A percentile compares a stretch with the other conserved stretches of the same genome.
Evolutionary conservation across 1,284 basidiomycete species (phyloP).

Genomic region (Athelia sp.): DNA sequence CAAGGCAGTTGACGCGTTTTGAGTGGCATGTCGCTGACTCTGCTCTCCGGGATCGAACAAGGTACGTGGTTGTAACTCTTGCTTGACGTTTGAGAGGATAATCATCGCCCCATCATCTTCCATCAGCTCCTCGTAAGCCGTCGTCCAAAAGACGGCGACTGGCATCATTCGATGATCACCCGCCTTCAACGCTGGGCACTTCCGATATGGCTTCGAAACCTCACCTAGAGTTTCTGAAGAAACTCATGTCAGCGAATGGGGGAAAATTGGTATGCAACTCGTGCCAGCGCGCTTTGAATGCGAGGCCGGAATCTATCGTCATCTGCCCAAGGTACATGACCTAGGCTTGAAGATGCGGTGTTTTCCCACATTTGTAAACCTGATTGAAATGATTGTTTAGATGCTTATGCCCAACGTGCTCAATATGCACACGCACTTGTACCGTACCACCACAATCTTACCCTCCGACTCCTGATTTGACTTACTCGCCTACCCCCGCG

Average conservation of each 20-base stretch:
- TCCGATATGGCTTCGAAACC: neutral
- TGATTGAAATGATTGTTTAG: neutral
- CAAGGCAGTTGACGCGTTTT: too few relatives aligned
- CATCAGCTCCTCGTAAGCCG: neutral
- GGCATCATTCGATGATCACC: neutral
- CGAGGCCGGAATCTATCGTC: neutral
- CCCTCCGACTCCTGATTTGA: neutral
- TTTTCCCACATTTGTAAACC: neutral
- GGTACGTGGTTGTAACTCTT: too few relatives aligned
- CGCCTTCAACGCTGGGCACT: too few relatives aligned
- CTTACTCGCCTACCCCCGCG: neutral
- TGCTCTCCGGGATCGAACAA: too few relatives aligned
- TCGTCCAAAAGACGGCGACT: neutral
- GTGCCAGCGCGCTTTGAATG: neutral
- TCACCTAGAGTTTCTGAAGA: neutral
- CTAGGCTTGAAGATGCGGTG: neutral
- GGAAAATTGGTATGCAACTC: neutral
- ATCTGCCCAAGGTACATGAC: neutral
- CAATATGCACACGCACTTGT: neutral
- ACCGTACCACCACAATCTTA: neutral
- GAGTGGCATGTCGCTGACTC: too few relatives aligned
- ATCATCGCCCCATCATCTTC: neutral
- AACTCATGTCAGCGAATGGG: neutral
- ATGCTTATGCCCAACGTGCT: neutral
- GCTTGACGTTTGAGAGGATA: too few relatives aligned